A percentile compares a stretch with the other conserved stretches of the same genome.
These are phyloP conservation scores for Melaleuca quinquenervia DNA, from an alignment of 345 rosid genomes.

Conservation along the genomic window DNA sequence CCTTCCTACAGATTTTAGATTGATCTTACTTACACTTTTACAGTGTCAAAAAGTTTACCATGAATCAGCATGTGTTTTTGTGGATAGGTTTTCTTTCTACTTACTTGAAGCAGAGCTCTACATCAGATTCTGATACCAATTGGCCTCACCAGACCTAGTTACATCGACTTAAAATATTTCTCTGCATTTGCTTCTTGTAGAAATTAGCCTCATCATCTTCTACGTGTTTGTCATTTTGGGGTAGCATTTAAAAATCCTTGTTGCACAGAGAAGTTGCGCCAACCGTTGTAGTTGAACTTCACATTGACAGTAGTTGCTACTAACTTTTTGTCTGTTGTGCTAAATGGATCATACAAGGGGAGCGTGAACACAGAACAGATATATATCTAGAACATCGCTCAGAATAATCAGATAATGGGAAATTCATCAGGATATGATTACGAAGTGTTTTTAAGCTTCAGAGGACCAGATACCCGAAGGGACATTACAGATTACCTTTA, in stretches of 20 bases:
- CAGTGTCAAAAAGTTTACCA: too few relatives aligned
- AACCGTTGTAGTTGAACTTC: not conserved
- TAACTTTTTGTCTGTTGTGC: not conserved
- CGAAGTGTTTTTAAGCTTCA: not conserved
- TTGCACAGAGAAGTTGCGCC: not conserved
- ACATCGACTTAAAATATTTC: not conserved
- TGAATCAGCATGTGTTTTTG: too few relatives aligned
- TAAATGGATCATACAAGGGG: not conserved
- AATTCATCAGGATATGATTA: not conserved
- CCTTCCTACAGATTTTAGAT: not conserved
- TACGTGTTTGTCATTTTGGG: not conserved
- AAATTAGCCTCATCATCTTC: not conserved
- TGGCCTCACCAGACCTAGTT: not conserved
- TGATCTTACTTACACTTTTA: too few relatives aligned
- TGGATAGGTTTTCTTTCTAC: too few relatives aligned
- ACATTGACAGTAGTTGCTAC: not conserved
- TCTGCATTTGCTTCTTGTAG: not conserved
- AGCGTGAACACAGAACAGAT: not conserved
- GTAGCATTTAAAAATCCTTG: not conserved
- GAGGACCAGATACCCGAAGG: not conserved
- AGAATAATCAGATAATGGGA: not conserved
- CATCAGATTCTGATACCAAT: not conserved
- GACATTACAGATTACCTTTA: not conserved
- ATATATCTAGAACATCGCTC: not conserved
- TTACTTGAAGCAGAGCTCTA: too few relatives aligned